Percentiles rank a stretch among this genome's conserved stretches.
These are phyloP conservation scores for Penicillium simplicissimum DNA, from an alignment of 495 filamentous ascomycete genomes.

Conservation along the genomic window DNA sequence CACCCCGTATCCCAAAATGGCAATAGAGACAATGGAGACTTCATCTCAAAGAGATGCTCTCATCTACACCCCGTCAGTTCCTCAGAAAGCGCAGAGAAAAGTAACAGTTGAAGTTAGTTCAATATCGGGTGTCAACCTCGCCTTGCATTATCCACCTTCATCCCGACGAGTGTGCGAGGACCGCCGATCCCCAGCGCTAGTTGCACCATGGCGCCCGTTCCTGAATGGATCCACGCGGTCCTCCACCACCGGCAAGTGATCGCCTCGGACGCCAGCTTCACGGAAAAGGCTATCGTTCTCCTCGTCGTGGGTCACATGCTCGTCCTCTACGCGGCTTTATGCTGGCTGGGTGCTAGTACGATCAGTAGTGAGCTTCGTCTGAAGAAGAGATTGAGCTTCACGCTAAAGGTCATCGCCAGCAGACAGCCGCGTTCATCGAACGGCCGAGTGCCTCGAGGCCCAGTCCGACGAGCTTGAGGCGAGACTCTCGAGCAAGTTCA, in stretches of 20 bases:
- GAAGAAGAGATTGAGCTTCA: neutral
- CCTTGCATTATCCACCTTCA: neutral
- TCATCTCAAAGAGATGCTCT: neutral
- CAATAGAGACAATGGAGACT: neutral
- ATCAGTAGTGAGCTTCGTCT: neutral
- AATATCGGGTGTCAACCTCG: neutral
- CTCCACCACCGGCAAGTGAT: neutral
- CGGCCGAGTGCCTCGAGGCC: neutral
- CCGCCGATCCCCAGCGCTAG: neutral
- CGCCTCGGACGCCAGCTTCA: neutral
- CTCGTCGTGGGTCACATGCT: neutral
- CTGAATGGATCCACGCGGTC: neutral
- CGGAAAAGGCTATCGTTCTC: neutral
- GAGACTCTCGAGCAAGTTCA: neutral
- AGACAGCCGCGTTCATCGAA: neutral
- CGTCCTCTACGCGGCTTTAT: neutral
- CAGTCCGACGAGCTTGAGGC: neutral
- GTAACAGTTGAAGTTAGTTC: too few species aligned
- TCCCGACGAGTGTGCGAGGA: neutral
- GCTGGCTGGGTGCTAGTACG: neutral
- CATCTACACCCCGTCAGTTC: neutral
- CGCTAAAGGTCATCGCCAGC: neutral
- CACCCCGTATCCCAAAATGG: neutral
- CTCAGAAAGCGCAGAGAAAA: neutral
- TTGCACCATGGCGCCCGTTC: neutral